Percentiles rank a stretch among this genome's conserved stretches.
Evolutionary conservation across 495 filamentous ascomycete species (phyloP).

Genomic region (Trichoderma gamsii): DNA sequence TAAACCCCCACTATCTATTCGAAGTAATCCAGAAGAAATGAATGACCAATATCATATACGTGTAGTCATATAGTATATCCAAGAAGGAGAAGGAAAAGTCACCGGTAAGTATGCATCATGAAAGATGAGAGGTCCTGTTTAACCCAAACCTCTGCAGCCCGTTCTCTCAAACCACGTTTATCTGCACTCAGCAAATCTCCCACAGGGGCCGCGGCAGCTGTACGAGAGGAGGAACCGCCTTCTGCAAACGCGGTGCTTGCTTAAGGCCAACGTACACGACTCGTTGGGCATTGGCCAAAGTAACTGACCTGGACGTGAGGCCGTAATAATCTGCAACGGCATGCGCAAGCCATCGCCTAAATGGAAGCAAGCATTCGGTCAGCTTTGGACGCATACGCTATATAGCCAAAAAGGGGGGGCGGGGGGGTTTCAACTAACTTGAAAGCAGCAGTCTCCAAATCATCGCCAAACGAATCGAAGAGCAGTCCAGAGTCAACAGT

Average conservation of each 20-base stretch:
- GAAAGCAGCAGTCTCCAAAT: constrained; percentile 64
- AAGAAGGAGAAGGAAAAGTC: not conserved
- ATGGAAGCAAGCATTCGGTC: constrained; percentile 18
- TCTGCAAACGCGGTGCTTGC: constrained; percentile 29
- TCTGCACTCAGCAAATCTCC: constrained; percentile 45
- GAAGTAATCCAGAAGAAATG: not conserved
- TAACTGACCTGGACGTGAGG: constrained; percentile 75
- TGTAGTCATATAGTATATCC: not conserved
- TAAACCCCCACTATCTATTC: not conserved
- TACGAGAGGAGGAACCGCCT: constrained; percentile 23
- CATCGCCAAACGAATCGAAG: constrained; percentile 67
- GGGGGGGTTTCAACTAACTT: constrained; percentile 52
- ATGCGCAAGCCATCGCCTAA: constrained; percentile 88
- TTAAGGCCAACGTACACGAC: constrained; percentile 86
- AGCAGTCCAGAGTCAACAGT: constrained; percentile 65
- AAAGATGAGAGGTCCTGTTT: not conserved
- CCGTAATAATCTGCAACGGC: constrained; percentile 91
- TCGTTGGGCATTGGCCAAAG: constrained; percentile 63
- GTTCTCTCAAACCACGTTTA: not conserved
- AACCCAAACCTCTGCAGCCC: not conserved
- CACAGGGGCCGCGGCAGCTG: constrained; percentile 56
- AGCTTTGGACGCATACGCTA: constrained; percentile 21
- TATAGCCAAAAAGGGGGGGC: constrained; percentile 17
- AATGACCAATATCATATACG: not conserved
- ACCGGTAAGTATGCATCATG: not conserved